A percentile compares a stretch with the other conserved stretches of the same genome.
Conservation (phyloP, 805 yeast species). For the Barnettozyma wickerhamii region DNA sequence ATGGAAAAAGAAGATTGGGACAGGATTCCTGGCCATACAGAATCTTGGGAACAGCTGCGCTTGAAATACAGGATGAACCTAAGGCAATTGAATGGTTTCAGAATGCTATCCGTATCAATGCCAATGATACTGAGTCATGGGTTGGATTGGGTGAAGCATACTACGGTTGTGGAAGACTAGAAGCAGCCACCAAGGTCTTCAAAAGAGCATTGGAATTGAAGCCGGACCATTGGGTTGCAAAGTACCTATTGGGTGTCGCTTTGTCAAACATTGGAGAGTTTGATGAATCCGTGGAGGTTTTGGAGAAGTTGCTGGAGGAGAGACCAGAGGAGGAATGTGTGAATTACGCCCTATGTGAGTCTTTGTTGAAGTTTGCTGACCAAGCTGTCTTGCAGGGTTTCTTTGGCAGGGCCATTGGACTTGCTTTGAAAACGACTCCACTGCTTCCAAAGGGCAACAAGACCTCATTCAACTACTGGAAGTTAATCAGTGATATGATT, state of each 20-base stretch:
- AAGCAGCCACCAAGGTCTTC: slow-evolving; percentile 84
- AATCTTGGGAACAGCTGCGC: slow-evolving; percentile 72
- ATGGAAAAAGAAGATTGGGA: slow-evolving; percentile 46
- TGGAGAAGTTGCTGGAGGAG: slow-evolving; percentile 37
- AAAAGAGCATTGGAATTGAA: slow-evolving; percentile 54
- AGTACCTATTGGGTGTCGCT: slow-evolving; percentile 64
- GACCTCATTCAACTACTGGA: slow-evolving; percentile 60
- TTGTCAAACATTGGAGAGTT: slow-evolving; percentile 61
- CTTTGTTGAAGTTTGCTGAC: slow-evolving; percentile 50
- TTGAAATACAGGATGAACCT: slow-evolving; percentile 67
- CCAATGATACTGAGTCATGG: slow-evolving; percentile 79
- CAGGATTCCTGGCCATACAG: slow-evolving; percentile 80
- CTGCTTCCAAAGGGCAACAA: slow-evolving; percentile 36
- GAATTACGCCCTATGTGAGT: slow-evolving; percentile 51
- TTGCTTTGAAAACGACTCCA: slow-evolving; percentile 43
- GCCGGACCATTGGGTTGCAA: slow-evolving; percentile 54
- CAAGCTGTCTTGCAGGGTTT: slow-evolving; percentile 55
- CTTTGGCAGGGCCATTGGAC: slow-evolving; percentile 57
- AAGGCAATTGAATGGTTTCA: slow-evolving; percentile 90
- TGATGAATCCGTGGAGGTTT: slow-evolving; percentile 49
- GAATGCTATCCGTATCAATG: slow-evolving; percentile 66
- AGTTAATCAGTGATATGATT: slow-evolving; percentile 53
- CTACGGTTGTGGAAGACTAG: slow-evolving; percentile 74
- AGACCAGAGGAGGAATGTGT: slow-evolving; percentile 48
- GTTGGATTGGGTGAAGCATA: slow-evolving; percentile 97